Evolutionary conservation across 495 filamentous ascomycete genomes (phyloP).

Genomic region (Staphylotrichum longicolle): DNA sequence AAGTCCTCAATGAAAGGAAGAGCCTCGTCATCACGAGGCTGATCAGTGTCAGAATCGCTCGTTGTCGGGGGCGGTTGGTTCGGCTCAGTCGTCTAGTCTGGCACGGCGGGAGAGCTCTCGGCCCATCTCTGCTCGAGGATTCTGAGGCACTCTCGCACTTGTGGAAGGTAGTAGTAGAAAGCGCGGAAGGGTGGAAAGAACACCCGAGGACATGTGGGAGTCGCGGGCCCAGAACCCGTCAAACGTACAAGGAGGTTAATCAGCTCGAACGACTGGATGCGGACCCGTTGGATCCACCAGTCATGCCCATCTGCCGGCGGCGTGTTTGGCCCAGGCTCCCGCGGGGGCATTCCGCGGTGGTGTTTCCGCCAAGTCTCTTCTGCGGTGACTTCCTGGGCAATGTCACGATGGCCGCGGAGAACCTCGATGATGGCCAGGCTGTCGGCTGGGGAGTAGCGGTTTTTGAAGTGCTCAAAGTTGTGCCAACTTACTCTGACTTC

Average conservation of each 20-base stretch:
- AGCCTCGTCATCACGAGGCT: too few relatives aligned
- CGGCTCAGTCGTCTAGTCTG: too few relatives aligned
- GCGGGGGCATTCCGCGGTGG: too few relatives aligned
- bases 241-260: constrained; percentile 30
- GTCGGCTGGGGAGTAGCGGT: constrained; percentile 21
- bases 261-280: constrained; percentile 40
- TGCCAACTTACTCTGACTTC: constrained; percentile 6
- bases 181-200: constrained; percentile 43
- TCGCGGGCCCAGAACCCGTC: constrained; percentile 27
- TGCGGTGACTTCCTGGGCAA: constrained; percentile 3
- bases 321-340: too few relatives aligned
- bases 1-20: too few relatives aligned
- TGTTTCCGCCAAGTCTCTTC: background rate
- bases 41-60: too few relatives aligned
- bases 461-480: constrained; percentile 29
- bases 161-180: constrained; percentile 39
- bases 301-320: constrained; percentile 26
- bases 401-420: constrained; percentile 4
- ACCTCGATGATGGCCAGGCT: constrained; percentile 25
- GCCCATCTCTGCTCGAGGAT: constrained; percentile 41
- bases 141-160: constrained; percentile 37
- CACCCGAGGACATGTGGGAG: constrained; percentile 31
- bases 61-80: too few relatives aligned
- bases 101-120: too few relatives aligned
- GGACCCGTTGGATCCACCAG: constrained; percentile 37